Evolutionary conservation across 2,329 filamentous ascomycete genomes (phyloP).

Genomic region (Cytospora chrysosperma): DNA sequence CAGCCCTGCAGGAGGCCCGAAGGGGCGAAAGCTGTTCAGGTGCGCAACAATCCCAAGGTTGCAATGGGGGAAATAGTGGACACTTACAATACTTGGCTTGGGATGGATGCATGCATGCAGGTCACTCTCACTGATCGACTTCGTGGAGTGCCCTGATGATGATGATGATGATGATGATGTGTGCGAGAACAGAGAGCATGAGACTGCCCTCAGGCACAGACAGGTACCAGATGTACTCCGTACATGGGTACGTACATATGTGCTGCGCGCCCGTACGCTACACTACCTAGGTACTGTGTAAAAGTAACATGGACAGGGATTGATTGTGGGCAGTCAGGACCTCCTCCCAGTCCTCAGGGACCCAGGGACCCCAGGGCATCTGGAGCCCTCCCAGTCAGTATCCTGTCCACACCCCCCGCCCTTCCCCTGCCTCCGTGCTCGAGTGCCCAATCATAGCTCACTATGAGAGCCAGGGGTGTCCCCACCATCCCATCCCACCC

Average conservation of each 20-base stretch:
- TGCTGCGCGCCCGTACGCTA: not conserved
- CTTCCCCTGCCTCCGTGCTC: not conserved
- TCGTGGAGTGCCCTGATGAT: not conserved
- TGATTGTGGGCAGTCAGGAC: not conserved
- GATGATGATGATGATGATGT: no score
- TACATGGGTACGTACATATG: not conserved
- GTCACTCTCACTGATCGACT: not conserved
- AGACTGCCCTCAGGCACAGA: not conserved
- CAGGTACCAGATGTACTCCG: not conserved
- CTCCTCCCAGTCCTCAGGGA: not conserved
- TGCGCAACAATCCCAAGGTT: not conserved
- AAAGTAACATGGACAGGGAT: not conserved
- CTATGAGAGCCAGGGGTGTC: not conserved
- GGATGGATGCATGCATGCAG: not conserved
- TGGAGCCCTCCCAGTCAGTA: not conserved
- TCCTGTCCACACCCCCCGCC: not conserved
- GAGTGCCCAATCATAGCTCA: not conserved
- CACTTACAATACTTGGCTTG: not conserved
- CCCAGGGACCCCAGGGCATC: not conserved
- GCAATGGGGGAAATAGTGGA: not conserved
- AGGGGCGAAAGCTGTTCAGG: not conserved
- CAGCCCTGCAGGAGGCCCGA: not conserved
- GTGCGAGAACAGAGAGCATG: not conserved
- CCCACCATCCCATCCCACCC: constrained; percentile 3
- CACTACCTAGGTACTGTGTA: not conserved